Conservation (phyloP, 257 asterid species). For the Rubia yunnanensis region DNA sequence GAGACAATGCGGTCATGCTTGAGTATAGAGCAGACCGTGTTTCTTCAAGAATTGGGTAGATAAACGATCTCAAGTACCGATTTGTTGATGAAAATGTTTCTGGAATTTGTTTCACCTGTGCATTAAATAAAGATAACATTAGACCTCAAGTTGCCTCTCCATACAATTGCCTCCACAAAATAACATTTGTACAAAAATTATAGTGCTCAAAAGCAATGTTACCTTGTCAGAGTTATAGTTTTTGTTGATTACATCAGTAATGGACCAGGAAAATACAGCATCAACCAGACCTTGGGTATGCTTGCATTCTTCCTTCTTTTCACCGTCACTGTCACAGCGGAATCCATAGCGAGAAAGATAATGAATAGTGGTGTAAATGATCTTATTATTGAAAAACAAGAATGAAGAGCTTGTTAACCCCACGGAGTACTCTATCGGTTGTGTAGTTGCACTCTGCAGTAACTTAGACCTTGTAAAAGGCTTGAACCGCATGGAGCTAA, state of each 20-base stretch:
- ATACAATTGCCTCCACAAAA: not conserved
- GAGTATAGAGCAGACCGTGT: constrained; percentile 56
- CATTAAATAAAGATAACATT: not conserved
- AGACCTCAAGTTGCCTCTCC: too few relatives aligned
- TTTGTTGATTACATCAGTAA: constrained; percentile 33
- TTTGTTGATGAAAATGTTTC: constrained; percentile 29
- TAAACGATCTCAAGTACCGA: constrained; percentile 42
- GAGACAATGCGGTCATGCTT: constrained; percentile 23
- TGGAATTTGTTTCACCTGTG: constrained; percentile 43
- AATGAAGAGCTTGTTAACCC: too few relatives aligned
- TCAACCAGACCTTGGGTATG: constrained; percentile 15
- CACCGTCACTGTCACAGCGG: not conserved
- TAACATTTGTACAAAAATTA: too few relatives aligned
- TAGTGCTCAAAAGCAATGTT: not conserved
- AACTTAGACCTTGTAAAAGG: too few relatives aligned
- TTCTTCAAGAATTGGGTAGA: constrained; percentile 54
- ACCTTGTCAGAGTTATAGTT: constrained; percentile 44
- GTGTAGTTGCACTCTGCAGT: too few relatives aligned
- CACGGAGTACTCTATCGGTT: too few relatives aligned
- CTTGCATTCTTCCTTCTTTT: constrained; percentile 1
- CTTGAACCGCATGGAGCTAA: too few relatives aligned
- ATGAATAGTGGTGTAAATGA: too few relatives aligned
- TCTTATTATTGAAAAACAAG: too few relatives aligned
- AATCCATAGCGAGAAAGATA: too few relatives aligned
- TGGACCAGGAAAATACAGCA: constrained; percentile 47